Evolutionary conservation across 495 filamentous ascomycete genomes (phyloP), one percentile per base, ranked within the genome.

Genomic region (Hypoxylon perforatum): DNA sequence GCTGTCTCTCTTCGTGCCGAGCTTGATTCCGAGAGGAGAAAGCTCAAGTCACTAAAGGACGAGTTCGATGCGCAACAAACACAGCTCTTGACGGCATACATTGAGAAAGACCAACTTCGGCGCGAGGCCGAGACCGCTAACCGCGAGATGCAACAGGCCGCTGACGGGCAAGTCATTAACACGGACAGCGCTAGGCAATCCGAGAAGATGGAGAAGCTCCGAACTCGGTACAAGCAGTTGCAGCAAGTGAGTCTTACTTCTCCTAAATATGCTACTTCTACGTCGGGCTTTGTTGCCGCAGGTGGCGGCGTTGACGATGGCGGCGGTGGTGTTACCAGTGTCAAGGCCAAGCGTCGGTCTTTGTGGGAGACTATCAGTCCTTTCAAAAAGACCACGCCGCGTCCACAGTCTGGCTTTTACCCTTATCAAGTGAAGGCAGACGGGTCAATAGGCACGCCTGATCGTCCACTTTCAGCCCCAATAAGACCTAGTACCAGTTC

Each of bases 21-120:
- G 63, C 77, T 86, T n/a, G 75, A 82, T 11, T 70, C 72, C 2
- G 80, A 82, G 42, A 78, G 82, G 59, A 76, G 61, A 52, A 79
- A 80, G 68, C 69, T 78, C 60, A 73, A 73, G 23, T 55, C 71
- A 42, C 67, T 80, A 39, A 70, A 61, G 57, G 77, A 79, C 33
- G 81, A 86, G 60, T 73, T 75, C 22, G 82, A 87, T 33, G 72
- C 75, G 41, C 81, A 84, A 71, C 82, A 80, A 74, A 77, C 77
- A 38, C 82, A 86, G 68, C 78, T 85, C 21, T 72, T 85, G 67
- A 76, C 77, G 12, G 77, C 79, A 10, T 73, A 84, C n/a, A 71
- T 86, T 23, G 78, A 79, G 46, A 86, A 86, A 71, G 82, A 85
- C 60, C 82, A 81, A 62, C 77, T 86, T 22, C 77, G 78, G 39